phyloP scores from a whole-genome alignment of 805 yeast species.

The Candida tallmaniae region DNA sequence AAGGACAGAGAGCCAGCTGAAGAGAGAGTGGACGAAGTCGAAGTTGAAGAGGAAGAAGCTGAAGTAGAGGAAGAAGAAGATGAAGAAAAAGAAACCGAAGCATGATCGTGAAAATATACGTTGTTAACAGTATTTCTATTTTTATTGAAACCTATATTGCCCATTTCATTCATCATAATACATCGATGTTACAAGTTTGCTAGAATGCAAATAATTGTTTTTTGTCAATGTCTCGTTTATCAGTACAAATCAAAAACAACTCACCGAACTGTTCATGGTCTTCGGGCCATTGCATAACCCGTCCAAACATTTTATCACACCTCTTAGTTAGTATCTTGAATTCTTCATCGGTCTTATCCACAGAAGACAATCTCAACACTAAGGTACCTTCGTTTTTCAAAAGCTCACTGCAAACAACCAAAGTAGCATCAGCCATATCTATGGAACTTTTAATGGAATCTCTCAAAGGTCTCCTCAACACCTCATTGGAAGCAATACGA shows the following conservation, averaged over 20 bases:
- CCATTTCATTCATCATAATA: too few relatives aligned
- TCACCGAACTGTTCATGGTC: slow-evolving; percentile 12
- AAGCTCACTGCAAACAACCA: slow-evolving; percentile 24
- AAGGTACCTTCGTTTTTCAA: slow-evolving; percentile 28
- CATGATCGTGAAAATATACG: too few relatives aligned
- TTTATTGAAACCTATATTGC: too few relatives aligned
- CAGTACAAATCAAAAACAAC: slow-evolving; percentile 24
- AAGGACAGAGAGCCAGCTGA: slow-evolving; percentile 5
- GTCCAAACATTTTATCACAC: slow-evolving; percentile 21
- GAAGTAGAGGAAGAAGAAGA: slow-evolving; percentile 2
- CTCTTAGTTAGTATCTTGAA: slow-evolving; percentile 20
- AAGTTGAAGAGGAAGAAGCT: too few relatives aligned
- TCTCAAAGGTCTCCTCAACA: slow-evolving; percentile 21
- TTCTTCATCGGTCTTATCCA: slow-evolving; percentile 26
- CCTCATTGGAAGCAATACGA: slow-evolving; percentile 21
- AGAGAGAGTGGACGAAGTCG: slow-evolving; percentile 8
- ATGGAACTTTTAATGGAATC: slow-evolving; percentile 26
- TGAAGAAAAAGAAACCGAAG: slow-evolving; percentile 2
- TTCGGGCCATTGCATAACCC: slow-evolving; percentile 18
- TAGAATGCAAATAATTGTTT: slow-evolving; percentile 5
- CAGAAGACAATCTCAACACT: slow-evolving; percentile 24
- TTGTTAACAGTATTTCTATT: too few relatives aligned
- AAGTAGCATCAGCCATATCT: slow-evolving; percentile 39
- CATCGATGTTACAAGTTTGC: too few relatives aligned
- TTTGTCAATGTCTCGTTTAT: slow-evolving; percentile 15